Evolutionary conservation across 2,329 filamentous ascomycete genomes (phyloP).

Genomic region (Sphaerostilbella broomeana): DNA sequence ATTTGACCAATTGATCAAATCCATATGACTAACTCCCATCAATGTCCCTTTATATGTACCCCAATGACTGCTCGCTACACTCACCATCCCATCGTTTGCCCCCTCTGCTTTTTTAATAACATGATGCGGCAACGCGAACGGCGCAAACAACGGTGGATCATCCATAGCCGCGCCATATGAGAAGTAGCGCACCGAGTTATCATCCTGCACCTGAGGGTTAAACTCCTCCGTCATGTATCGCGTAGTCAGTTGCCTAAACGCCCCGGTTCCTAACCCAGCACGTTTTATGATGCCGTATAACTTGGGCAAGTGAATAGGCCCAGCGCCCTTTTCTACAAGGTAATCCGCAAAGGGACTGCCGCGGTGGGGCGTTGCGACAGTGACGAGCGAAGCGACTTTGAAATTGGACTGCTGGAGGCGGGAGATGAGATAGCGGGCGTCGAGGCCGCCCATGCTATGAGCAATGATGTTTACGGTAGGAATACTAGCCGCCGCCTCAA

Average conservation of each 20-base stretch:
- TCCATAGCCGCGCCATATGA: slow-evolving; percentile 52
- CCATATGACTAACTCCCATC: slow-evolving; percentile 54
- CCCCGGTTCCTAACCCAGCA: slow-evolving; percentile 50
- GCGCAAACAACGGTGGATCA: slow-evolving; percentile 54
- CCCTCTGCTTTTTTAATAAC: slow-evolving; percentile 49
- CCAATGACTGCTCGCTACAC: slow-evolving; percentile 55
- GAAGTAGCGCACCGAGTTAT: slow-evolving; percentile 49
- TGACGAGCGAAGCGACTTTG: slow-evolving; percentile 45
- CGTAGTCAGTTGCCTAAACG: slow-evolving; percentile 55
- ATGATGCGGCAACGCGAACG: slow-evolving; percentile 47
- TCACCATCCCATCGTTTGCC: slow-evolving; percentile 62
- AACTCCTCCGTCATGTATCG: slow-evolving; percentile 53
- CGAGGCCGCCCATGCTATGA: slow-evolving; percentile 62
- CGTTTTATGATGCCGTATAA: slow-evolving; percentile 45
- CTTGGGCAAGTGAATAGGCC: slow-evolving; percentile 44
- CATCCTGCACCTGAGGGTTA: slow-evolving; percentile 51
- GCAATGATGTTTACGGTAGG: slow-evolving; percentile 69
- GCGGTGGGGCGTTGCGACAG: slow-evolving; percentile 49
- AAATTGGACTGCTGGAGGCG: slow-evolving; percentile 42
- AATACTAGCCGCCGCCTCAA: slow-evolving; percentile 12
- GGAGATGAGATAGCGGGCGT: slow-evolving; percentile 60
- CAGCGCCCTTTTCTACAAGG: slow-evolving; percentile 37
- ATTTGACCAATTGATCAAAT: slow-evolving; percentile 64
- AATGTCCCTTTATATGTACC: slow-evolving; percentile 59
- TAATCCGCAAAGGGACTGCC: slow-evolving; percentile 52